Evolutionary conservation across 169 alveolate species (phyloP).

Genomic region (Plasmodium relictum): DNA sequence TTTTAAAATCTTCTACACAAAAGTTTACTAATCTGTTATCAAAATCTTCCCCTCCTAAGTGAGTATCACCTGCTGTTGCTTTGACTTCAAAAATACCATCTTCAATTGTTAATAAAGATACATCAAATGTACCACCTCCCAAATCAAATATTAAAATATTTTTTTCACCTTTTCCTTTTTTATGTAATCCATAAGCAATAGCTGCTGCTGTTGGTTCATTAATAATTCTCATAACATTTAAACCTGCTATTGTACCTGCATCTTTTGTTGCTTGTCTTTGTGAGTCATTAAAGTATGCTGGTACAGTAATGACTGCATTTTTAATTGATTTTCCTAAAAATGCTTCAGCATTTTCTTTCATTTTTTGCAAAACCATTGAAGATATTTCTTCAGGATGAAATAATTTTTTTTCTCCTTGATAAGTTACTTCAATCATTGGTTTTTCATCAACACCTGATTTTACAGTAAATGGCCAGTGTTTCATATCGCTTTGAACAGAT

Average conservation of each 20-base stretch:
- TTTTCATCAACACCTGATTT: conserved; percentile 89
- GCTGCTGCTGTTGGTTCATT: conserved; percentile 99
- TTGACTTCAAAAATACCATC: conserved; percentile 98
- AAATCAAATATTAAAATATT: conserved; percentile 97
- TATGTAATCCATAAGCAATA: conserved; percentile 97
- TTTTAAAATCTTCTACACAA: conserved; percentile 96
- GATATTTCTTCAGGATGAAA: conserved; percentile 97
- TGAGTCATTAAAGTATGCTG: conserved; percentile 99
- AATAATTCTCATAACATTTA: conserved; percentile 96
- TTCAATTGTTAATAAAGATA: conserved; percentile 96
- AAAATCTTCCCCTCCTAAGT: conserved; percentile 99
- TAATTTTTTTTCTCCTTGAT: conserved; percentile 92
- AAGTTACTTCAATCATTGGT: conserved; percentile 92
- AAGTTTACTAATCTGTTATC: conserved; percentile 97
- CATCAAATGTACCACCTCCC: conserved; percentile 99
- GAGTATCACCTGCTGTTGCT: conserved; percentile 99
- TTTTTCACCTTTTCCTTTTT: conserved; percentile 93
- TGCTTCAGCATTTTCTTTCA: conserved; percentile 99
- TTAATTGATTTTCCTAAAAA: conserved; percentile 94
- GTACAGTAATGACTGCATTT: conserved; percentile 99
- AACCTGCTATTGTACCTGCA: conserved; percentile 99
- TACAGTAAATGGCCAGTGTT: conserved; percentile 96
- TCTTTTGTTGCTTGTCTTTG: conserved; percentile 99
- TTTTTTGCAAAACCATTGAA: conserved; percentile 96
- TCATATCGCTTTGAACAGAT: conserved; percentile 94